Evolutionary conservation across 305 asterid genomes (phyloP), one percentile per base, ranked within the genome.

Genomic region (Fraxinus sp.): DNA sequence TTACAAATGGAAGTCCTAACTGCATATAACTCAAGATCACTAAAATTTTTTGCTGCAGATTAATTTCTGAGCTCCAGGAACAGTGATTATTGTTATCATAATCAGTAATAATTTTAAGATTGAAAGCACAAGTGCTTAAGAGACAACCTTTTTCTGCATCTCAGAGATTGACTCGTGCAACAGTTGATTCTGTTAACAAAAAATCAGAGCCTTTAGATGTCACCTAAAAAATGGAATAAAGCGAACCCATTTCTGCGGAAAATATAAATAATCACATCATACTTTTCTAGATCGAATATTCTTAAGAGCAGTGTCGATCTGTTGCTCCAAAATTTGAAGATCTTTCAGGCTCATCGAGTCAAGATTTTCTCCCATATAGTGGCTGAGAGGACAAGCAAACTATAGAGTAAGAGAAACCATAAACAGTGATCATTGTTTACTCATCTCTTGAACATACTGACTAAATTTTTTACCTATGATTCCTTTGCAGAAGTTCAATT

Each of bases 291-390:
- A 16, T 85, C 98, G 86, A 46, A 94, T 90, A 80, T 87, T 93
- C 88, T 89, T 92, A 26, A 94, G 91, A 77, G 94, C 88, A 83
- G 89, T 83, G 80, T 94, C 98, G 59, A 94, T 95, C 85, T 93
- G 97, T 66, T 89, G 97, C 87, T 94, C 98, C 86, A 94, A 86
- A 82, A 86, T 93, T 78, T 94, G 97, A 79, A 94, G 88, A 82
- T 94, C 98, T 84, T 91, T 93, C 71, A 81, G 88, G 93, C 86
- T 92, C 97, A 93, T 84, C 16, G 92, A 79, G 46, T 93, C 95
- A 39, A 94, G 91, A 84, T 91, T 94, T 88, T 94, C 98, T 81
- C 98, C 98, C 94, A 92, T 90, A 74, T 93, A 93, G 73, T 92
- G 94, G 91, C 98, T 94, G 86, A 64, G 30, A 1, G 18, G 9